phyloP scores from a whole-genome alignment of 2,329 filamentous ascomycete genomes.

The Botryotinia narcissicola region DNA sequence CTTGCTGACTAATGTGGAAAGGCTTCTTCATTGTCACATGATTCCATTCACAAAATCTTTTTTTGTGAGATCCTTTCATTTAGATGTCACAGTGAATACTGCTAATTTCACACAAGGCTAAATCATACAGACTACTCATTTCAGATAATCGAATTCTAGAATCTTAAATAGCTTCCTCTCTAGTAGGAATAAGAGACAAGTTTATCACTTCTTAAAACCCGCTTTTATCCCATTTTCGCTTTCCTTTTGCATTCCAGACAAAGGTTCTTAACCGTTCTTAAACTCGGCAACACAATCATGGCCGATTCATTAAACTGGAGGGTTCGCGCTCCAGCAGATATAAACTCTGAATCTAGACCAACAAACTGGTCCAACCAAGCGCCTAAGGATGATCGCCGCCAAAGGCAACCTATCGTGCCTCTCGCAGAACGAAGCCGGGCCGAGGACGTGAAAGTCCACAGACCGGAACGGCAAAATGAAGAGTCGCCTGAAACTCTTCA shows the following conservation, averaged over 20 bases:
- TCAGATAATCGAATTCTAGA: too few relatives aligned
- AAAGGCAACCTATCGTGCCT: conserved; percentile 4
- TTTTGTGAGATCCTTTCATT: neutral
- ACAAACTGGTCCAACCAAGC: neutral
- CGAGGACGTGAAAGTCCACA: neutral
- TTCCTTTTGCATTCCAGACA: neutral
- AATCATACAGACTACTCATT: too few relatives aligned
- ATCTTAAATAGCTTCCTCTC: too few relatives aligned
- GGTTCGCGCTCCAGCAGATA: neutral
- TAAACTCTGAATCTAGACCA: neutral
- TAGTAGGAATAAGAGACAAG: too few relatives aligned
- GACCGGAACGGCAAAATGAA: neutral
- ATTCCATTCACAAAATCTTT: neutral
- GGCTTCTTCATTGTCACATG: neutral
- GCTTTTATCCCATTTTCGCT: too few relatives aligned
- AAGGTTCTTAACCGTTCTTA: neutral
- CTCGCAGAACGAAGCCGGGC: neutral
- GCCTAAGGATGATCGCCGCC: neutral
- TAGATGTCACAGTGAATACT: too few relatives aligned
- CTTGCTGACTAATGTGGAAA: neutral
- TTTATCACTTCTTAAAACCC: too few relatives aligned
- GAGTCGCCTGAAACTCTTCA: neutral
- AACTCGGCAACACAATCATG: neutral
- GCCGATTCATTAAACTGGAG: conserved; percentile 9
- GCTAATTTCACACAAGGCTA: too few relatives aligned